A percentile compares a stretch with the other conserved stretches of the same genome.
phyloP scores from a whole-genome alignment of 2,329 filamentous ascomycete species.

The Xylariaceae sp. region DNA sequence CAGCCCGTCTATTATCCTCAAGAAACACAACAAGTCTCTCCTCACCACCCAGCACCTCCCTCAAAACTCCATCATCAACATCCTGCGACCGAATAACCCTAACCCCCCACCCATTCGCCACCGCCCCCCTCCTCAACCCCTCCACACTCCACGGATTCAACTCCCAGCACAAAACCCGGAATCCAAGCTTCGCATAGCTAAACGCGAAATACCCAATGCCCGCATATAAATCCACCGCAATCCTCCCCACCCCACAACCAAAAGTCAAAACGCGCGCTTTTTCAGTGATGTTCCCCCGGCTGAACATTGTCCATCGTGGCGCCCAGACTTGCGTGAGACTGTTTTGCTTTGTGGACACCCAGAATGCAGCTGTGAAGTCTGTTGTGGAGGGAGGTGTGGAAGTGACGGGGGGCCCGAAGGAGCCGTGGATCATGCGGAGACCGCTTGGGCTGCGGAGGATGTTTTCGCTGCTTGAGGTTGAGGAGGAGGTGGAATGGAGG shows the following conservation, averaged over 20 bases:
- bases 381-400: too few species aligned
- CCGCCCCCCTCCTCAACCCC: constrained; percentile 70
- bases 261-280: constrained; percentile 69
- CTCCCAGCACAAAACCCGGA: constrained; percentile 81
- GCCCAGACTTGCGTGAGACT: constrained; percentile 82
- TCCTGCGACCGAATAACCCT: constrained; percentile 44
- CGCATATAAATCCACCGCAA: constrained; percentile 76
- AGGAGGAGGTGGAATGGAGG: constrained; percentile 27
- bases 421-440: constrained; percentile 64
- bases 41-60: constrained; percentile 36
- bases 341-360: constrained; percentile 74
- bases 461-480: constrained; percentile 47
- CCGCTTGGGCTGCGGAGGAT: constrained; percentile 67
- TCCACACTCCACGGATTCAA: constrained; percentile 85
- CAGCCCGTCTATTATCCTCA: constrained; percentile 60
- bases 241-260: constrained; percentile 31
- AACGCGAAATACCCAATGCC: constrained; percentile 95
- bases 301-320: constrained; percentile 90
- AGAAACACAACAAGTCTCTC: constrained; percentile 62
- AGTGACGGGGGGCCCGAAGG: constrained; percentile 56
- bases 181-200: constrained; percentile 66
- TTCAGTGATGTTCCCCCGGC: constrained; percentile 81
- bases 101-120: constrained; percentile 61
- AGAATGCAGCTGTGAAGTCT: constrained; percentile 66
- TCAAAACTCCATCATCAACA: constrained; percentile 31